Evolutionary conservation across 1,284 basidiomycete species (phyloP).

Genomic region (Salmacisia buchloeana): DNA sequence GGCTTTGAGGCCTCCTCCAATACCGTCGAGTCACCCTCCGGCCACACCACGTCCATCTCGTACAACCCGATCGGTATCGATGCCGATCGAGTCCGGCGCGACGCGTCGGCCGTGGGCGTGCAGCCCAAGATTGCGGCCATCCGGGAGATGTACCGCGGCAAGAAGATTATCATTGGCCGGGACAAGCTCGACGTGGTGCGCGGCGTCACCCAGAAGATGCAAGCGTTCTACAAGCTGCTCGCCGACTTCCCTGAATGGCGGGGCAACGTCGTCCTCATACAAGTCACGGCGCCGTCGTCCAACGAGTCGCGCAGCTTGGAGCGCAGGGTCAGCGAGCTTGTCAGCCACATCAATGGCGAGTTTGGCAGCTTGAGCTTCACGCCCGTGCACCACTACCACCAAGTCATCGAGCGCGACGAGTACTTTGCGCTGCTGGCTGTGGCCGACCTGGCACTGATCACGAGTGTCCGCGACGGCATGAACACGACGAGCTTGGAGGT

Average conservation of each 20-base stretch:
- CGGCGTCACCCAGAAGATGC: conserved; percentile 93
- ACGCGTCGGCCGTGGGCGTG: conserved; percentile 74
- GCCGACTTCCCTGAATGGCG: conserved; percentile 93
- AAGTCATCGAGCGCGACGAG: conserved; percentile 87
- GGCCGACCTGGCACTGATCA: conserved; percentile 91
- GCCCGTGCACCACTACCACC: conserved; percentile 98
- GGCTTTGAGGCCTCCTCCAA: conserved; percentile 78
- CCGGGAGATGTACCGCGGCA: conserved; percentile 79
- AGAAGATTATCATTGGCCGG: conserved; percentile 98
- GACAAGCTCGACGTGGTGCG: conserved; percentile 98
- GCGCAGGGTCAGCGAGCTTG: conserved; percentile 85
- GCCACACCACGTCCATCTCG: conserved; percentile 74
- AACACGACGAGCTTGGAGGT: conserved; percentile 90
- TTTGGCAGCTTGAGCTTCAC: conserved; percentile 93
- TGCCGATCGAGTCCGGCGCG: conserved; percentile 76
- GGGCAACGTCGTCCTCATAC: conserved; percentile 68
- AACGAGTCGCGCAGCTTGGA: conserved; percentile 91
- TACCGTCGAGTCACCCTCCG: conserved; percentile 80
- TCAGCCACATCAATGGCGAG: conserved; percentile 93
- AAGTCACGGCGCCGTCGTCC: conserved; percentile 89
- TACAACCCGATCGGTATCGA: conserved; percentile 98
- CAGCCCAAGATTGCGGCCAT: conserved; percentile 82
- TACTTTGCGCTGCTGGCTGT: conserved; percentile 94
- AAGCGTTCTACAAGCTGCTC: conserved; percentile 90
- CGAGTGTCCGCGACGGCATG: conserved; percentile 94